These are phyloP conservation scores for Debaryomycetaceae sp. DNA, from an alignment of 1,139 yeast species.

Conservation along the genomic window DNA sequence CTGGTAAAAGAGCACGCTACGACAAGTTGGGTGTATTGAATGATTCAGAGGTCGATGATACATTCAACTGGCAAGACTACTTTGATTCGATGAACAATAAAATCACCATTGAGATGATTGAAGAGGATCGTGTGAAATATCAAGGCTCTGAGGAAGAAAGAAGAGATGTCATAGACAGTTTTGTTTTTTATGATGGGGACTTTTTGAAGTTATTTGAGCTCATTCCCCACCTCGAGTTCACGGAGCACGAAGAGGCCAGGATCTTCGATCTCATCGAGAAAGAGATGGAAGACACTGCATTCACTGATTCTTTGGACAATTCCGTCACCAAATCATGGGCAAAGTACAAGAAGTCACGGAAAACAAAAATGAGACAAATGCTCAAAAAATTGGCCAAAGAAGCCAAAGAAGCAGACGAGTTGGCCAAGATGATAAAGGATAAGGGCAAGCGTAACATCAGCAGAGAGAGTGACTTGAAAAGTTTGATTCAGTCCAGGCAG, in stretches of 20 bases:
- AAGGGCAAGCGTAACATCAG: slow-evolving; percentile 25
- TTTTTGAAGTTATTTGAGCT: slow-evolving; percentile 66
- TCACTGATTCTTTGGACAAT: slow-evolving; percentile 24
- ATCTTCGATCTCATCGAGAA: slow-evolving; percentile 50
- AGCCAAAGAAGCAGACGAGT: slow-evolving; percentile 65
- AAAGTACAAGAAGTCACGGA: slow-evolving; percentile 49
- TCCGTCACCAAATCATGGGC: slow-evolving; percentile 43
- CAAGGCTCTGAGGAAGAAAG: slow-evolving; percentile 67
- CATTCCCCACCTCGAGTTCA: slow-evolving; percentile 72
- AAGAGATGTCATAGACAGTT: slow-evolving; percentile 59
- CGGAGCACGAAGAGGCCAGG: slow-evolving; percentile 58
- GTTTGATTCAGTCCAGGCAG: slow-evolving; percentile 48
- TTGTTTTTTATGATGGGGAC: slow-evolving; percentile 64
- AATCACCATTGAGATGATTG: slow-evolving; percentile 71
- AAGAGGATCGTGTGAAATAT: slow-evolving; percentile 62
- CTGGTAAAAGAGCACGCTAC: slow-evolving; percentile 50
- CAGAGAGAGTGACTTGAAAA: slow-evolving; percentile 45
- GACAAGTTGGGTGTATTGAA: slow-evolving; percentile 68
- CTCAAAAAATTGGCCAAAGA: slow-evolving; percentile 51
- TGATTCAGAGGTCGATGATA: slow-evolving; percentile 29
- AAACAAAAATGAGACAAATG: slow-evolving; percentile 44
- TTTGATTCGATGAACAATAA: slow-evolving; percentile 57
- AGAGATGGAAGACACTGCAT: slow-evolving; percentile 29
- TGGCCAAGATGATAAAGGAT: slow-evolving; percentile 48
- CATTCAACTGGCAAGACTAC: slow-evolving; percentile 61